Conservation (phyloP, 2,329 filamentous ascomycete species). For the Aspergillus ochraceus region DNA sequence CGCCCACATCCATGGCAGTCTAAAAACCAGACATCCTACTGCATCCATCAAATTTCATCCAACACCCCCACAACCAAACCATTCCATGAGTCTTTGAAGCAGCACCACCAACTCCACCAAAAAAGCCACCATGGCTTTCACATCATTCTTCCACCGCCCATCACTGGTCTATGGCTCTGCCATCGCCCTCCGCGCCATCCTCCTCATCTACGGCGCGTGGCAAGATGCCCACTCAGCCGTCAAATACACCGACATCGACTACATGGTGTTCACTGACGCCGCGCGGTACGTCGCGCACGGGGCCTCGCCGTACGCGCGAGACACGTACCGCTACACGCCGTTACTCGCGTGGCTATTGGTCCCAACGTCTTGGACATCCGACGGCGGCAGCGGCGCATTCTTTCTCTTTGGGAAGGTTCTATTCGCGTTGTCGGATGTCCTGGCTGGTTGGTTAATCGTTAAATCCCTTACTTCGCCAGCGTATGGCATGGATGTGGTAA, state of each 20-base stretch:
- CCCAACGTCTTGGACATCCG: conserved; percentile 64
- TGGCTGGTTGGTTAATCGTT: conserved; percentile 78
- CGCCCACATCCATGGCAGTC: too few relatives aligned
- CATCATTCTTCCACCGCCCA: conserved; percentile 33
- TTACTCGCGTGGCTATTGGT: conserved; percentile 87
- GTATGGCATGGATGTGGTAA: conserved; percentile 49
- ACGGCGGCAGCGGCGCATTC: conserved; percentile 30
- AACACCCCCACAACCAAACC: too few relatives aligned
- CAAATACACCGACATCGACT: conserved; percentile 99
- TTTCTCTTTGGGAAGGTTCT: conserved; percentile 83
- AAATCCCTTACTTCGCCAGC: conserved; percentile 49
- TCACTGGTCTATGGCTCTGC: conserved; percentile 37
- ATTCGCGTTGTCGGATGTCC: conserved; percentile 79
- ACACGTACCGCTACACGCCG: conserved; percentile 96
- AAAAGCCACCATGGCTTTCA: conserved; percentile 13
- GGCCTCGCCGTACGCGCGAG: conserved; percentile 77
- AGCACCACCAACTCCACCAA: background rate
- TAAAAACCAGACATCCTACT: too few relatives aligned
- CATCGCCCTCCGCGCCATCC: conserved; percentile 64
- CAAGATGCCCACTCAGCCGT: conserved; percentile 89
- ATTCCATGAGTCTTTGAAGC: too few relatives aligned
- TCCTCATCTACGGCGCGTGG: conserved; percentile 86
- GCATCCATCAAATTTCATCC: too few relatives aligned
- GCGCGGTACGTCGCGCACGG: conserved; percentile 71
- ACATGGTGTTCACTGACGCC: conserved; percentile 96